Conservation (phyloP, 441 rosid species). For the Eutrema salsugineum region DNA sequence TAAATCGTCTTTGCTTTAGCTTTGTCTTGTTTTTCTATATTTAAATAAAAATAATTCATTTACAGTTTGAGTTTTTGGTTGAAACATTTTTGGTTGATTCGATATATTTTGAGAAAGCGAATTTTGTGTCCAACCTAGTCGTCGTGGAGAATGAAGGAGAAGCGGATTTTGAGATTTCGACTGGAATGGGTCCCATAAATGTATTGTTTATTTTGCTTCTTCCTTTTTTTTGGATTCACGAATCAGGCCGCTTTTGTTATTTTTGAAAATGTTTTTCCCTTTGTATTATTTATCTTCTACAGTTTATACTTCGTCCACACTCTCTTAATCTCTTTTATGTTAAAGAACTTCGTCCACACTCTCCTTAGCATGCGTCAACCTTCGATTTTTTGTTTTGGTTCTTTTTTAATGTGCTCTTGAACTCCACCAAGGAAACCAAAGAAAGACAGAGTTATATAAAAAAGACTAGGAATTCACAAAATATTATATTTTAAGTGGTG, state of each 20-base stretch:
- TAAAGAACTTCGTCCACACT: not conserved
- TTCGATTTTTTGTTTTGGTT: not conserved
- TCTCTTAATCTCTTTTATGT: too few relatives aligned
- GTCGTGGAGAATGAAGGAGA: constrained; percentile 1
- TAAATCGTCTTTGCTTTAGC: not conserved
- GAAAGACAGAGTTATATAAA: not conserved
- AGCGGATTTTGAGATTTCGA: constrained; percentile 17
- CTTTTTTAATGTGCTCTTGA: not conserved
- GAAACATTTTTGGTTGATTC: not conserved
- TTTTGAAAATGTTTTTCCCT: not conserved
- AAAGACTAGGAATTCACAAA: not conserved
- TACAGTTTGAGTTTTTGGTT: not conserved
- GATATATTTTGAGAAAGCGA: not conserved
- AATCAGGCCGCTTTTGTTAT: constrained; percentile 16
- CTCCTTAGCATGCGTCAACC: constrained; percentile 13
- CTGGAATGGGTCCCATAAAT: constrained; percentile 1
- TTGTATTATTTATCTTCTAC: not conserved
- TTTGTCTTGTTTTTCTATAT: not conserved
- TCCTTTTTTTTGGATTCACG: constrained; percentile 18
- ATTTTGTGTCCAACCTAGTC: not conserved
- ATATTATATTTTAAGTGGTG: not conserved
- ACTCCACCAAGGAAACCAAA: not conserved
- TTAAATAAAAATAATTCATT: not conserved
- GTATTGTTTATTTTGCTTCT: not conserved
- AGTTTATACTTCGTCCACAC: not conserved